phyloP scores from a whole-genome alignment of 495 filamentous ascomycete genomes.

The Tuber indicum region DNA sequence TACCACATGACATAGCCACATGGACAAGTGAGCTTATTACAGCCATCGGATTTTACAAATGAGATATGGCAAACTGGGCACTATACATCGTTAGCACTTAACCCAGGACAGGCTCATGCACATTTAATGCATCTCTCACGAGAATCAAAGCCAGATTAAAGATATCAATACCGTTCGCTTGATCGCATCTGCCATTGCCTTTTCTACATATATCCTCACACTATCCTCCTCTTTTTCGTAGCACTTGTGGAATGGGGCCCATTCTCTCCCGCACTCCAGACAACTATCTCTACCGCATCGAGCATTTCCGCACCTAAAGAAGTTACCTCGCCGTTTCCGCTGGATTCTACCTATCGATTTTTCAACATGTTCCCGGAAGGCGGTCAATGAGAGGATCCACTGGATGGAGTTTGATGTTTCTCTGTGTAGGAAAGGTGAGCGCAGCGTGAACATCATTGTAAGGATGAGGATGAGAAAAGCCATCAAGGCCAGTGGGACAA shows the following conservation, averaged over 20 bases:
- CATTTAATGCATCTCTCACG: too few relatives aligned
- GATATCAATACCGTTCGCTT: slow-evolving; percentile 60
- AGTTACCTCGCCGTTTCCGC: slow-evolving; percentile 25
- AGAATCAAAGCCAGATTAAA: background rate
- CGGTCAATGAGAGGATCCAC: background rate
- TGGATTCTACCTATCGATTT: slow-evolving; percentile 21
- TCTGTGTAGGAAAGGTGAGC: slow-evolving; percentile 12
- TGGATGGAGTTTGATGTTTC: slow-evolving; percentile 1
- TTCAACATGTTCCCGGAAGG: background rate
- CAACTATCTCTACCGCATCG: slow-evolving; percentile 65
- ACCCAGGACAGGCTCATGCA: background rate
- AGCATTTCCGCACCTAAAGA: slow-evolving; percentile 65
- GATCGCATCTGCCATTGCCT: slow-evolving; percentile 82
- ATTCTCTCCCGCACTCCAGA: slow-evolving; percentile 61
- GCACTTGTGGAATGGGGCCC: slow-evolving; percentile 63
- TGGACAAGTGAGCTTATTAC: slow-evolving; percentile 95
- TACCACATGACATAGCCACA: slow-evolving; percentile 99
- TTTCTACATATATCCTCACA: slow-evolving; percentile 79
- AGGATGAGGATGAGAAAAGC: slow-evolving; percentile 6
- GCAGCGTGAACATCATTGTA: slow-evolving; percentile 6
- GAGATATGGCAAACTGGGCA: slow-evolving; percentile 83
- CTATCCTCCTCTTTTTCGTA: slow-evolving; percentile 59
- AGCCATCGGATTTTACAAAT: slow-evolving; percentile 86
- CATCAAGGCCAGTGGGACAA: slow-evolving; percentile 16
- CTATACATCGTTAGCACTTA: slow-evolving; percentile 5